A percentile compares a stretch with the other conserved stretches of the same genome.
These are phyloP conservation scores for Teunomyces lycoperdinae DNA, from an alignment of 805 yeast species.

Conservation along the genomic window DNA sequence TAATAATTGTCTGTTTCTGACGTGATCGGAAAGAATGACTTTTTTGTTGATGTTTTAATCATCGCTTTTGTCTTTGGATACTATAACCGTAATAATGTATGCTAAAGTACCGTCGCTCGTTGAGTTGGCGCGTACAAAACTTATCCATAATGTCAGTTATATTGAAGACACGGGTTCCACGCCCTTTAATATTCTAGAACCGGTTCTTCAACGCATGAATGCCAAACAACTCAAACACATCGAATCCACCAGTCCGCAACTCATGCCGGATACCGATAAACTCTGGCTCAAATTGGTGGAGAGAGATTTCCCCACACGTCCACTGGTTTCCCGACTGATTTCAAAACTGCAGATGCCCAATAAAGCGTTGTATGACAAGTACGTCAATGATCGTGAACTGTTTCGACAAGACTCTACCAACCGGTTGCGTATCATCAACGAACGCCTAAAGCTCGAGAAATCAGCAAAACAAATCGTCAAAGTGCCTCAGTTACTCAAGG, in stretches of 20 bases:
- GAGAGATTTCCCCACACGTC: conserved; percentile 49
- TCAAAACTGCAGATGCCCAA: conserved; percentile 25
- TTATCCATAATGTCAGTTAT: conserved; percentile 8
- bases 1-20: neutral
- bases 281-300: conserved; percentile 45
- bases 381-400: conserved; percentile 38
- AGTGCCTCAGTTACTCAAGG: conserved; percentile 25
- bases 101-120: conserved; percentile 7
- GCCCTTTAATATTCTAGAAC: conserved; percentile 46
- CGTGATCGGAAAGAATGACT: neutral
- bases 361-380: conserved; percentile 37
- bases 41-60: too few species aligned
- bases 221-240: conserved; percentile 33
- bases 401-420: conserved; percentile 45
- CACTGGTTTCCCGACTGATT: conserved; percentile 13
- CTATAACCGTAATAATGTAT: neutral
- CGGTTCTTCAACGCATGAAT: conserved; percentile 43
- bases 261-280: conserved; percentile 40
- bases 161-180: conserved; percentile 13
- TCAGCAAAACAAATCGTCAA: conserved; percentile 29
- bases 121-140: conserved; percentile 10
- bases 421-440: conserved; percentile 42
- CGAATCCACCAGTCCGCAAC: conserved; percentile 42
- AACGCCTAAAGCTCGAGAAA: conserved; percentile 36
- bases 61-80: too few species aligned